phyloP scores from a whole-genome alignment of 2,329 filamentous ascomycete genomes.

The Fusarium pininemorale region DNA sequence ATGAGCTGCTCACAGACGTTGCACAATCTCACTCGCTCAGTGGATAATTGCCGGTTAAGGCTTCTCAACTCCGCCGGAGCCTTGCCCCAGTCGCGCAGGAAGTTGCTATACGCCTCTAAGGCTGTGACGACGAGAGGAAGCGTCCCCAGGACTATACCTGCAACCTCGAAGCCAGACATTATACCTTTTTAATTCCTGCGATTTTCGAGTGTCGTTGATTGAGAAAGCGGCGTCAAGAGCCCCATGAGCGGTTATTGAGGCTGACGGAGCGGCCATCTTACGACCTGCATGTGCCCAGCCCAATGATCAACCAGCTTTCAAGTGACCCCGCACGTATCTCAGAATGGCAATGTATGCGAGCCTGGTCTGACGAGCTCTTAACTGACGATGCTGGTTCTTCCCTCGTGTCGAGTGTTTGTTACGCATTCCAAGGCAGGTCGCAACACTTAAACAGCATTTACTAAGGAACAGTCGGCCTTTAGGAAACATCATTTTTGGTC shows the following conservation, averaged over 20 bases:
- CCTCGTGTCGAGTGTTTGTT: rapidly evolving
- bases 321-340: neutral
- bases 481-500: too few species aligned
- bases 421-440: neutral
- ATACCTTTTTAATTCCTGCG: rapidly evolving
- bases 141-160: constrained; percentile 34
- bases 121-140: constrained; percentile 28
- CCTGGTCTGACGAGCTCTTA: rapidly evolving
- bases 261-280: neutral
- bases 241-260: neutral
- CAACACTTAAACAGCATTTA: neutral
- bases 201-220: rapidly evolving
- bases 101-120: constrained; percentile 33
- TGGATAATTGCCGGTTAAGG: constrained; percentile 37
- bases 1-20: constrained; percentile 47
- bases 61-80: constrained; percentile 35
- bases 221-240: neutral
- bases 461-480: rapidly evolving
- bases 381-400: too few species aligned
- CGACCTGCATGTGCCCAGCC: neutral
- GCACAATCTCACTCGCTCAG: constrained; percentile 39
- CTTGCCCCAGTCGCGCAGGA: constrained; percentile 27
- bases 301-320: neutral
- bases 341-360: neutral
- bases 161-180: constrained; percentile 40